Percentiles rank a stretch among this genome's conserved stretches.
Conservation (phyloP, 306 rosid species). For the Canavalia gladiata region DNA sequence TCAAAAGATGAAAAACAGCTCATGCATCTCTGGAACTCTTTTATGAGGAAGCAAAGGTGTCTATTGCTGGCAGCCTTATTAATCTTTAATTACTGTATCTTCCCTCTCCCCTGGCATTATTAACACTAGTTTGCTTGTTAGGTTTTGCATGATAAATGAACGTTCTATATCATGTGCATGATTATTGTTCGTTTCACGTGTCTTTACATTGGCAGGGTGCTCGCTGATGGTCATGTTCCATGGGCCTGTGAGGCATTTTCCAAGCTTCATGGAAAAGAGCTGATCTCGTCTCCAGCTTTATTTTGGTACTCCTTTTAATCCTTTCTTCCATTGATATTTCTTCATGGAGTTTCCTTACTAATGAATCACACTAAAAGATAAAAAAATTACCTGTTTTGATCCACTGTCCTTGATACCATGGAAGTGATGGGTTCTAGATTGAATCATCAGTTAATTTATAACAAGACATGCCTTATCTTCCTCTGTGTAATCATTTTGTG, state of each 20-base stretch:
- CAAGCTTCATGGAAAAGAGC: constrained; percentile 78
- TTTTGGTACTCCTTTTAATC: constrained; percentile 70
- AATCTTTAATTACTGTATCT: constrained; percentile 33
- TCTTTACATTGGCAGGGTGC: constrained; percentile 69
- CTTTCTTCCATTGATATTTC: constrained; percentile 31
- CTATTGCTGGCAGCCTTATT: constrained; percentile 40
- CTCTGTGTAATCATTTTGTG: background rate
- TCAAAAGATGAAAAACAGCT: constrained; percentile 91
- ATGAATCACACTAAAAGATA: constrained; percentile 32
- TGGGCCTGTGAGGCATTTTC: constrained; percentile 99
- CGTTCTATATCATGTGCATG: constrained; percentile 27
- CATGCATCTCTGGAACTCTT: constrained; percentile 99
- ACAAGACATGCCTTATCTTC: background rate
- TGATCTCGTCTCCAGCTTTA: constrained; percentile 71
- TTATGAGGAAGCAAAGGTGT: constrained; percentile 94
- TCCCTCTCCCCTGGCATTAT: background rate
- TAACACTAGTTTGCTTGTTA: constrained; percentile 20
- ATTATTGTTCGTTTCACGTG: constrained; percentile 34
- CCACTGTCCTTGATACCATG: background rate
- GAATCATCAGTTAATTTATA: constrained; percentile 8
- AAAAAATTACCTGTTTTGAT: no score
- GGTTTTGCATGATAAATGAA: constrained; percentile 36
- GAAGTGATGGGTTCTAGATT: background rate
- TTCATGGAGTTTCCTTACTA: constrained; percentile 20
- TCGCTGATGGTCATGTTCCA: constrained; percentile 96